phyloP scores from a whole-genome alignment of 495 filamentous ascomycete genomes.

The Aspergillus biplanus region DNA sequence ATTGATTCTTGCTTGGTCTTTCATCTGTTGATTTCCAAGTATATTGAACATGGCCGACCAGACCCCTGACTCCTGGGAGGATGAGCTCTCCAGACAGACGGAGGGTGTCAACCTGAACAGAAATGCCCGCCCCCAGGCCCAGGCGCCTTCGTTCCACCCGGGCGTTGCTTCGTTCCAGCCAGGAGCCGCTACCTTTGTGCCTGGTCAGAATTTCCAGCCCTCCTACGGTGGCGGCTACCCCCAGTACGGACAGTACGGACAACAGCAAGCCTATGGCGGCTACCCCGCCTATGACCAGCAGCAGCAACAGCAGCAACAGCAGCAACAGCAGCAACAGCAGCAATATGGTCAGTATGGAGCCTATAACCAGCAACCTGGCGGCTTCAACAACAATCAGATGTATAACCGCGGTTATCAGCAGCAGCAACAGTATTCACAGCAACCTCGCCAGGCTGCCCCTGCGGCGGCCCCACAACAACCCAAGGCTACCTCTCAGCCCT shows the following conservation, averaged over 20 bases:
- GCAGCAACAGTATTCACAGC: slow-evolving; percentile 57
- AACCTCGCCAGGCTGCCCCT: slow-evolving; percentile 60
- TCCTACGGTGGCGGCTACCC: slow-evolving; percentile 51
- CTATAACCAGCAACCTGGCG: slow-evolving; percentile 46
- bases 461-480: slow-evolving; percentile 38
- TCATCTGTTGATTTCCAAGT: slow-evolving; percentile 31
- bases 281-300: slow-evolving; percentile 53
- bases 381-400: slow-evolving; percentile 43
- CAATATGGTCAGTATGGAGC: slow-evolving; percentile 45
- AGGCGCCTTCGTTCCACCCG: slow-evolving; percentile 59
- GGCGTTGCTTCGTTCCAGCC: slow-evolving; percentile 83
- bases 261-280: slow-evolving; percentile 40
- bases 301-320: slow-evolving; percentile 39
- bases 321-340: slow-evolving; percentile 45
- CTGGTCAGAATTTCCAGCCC: slow-evolving; percentile 64
- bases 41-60: slow-evolving; percentile 71
- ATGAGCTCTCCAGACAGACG: slow-evolving; percentile 86
- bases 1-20: slow-evolving; percentile 27
- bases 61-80: slow-evolving; percentile 90
- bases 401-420: slow-evolving; percentile 41
- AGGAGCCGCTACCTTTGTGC: slow-evolving; percentile 74
- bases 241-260: slow-evolving; percentile 54
- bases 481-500: slow-evolving; percentile 32
- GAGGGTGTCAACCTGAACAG: slow-evolving; percentile 80
- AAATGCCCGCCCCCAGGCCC: slow-evolving; percentile 73